Base-by-base conservation (phyloP, 2,329 filamentous ascomycete genomes). In the Pseudocercospora macadamiae region DNA sequence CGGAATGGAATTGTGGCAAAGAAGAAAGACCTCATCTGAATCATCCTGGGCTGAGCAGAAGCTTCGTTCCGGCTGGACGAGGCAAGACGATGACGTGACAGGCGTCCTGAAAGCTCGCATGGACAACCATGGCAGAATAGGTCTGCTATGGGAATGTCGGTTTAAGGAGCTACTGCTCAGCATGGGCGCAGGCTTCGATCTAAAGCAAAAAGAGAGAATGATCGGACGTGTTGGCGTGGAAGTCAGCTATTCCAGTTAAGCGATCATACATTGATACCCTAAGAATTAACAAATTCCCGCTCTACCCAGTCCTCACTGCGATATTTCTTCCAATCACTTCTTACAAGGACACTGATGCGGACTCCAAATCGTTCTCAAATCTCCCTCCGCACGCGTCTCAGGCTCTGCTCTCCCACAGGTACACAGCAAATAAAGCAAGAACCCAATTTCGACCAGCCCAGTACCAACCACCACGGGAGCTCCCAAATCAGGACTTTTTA, bases 101-200 rank as follows among this genome's bases (percentile, higher is more conserved):
- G 93, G 93, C 5, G 93, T 97, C 28, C 77, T 99, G 65, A 99
- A 97, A 76, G 89, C 93, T 44, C 85, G 90, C 51, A 81, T 97
- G 53, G 92, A 97, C 72, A 93, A 97, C 77, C 89, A 93, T 66
- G 87, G 91, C 78, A 88, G 88, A 64, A 86, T 97, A 54, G 90
- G 92, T 0, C 74, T 97, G 51, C 77, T 97, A 19, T 99, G 95
- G 93, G 93, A 97, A 74, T 93, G 93, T 2, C 84, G 92, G 55
- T 85, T 96, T 60, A 96, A 97, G 78, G 93, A 96, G 66, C 79
- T 99, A 59, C 82, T 99, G 57, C 96, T 97, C 73, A 96, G 91
- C 68, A 82, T 96, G 39, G 95, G 95, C 8, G 91, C 91, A 57
- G 90, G 87, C 51, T 86, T 99, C 55, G 92, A 96, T 71, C 81